These are phyloP conservation scores for Sanghuangporus weigelae DNA, from an alignment of 1,284 basidiomycete species.

Conservation along the genomic window DNA sequence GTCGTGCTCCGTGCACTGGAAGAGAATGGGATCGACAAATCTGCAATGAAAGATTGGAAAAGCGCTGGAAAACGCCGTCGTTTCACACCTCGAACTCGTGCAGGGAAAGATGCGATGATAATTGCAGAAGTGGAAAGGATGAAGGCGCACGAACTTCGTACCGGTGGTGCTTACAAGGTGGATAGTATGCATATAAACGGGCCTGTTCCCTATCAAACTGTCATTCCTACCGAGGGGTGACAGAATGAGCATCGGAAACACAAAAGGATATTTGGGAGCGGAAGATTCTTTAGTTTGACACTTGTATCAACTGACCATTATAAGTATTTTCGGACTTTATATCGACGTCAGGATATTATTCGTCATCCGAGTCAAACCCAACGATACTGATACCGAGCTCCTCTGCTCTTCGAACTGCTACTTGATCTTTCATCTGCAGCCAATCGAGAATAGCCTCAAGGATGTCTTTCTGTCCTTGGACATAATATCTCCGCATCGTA, in stretches of 20 bases:
- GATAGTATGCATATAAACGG: slow-evolving; percentile 31
- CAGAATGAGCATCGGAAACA: neutral
- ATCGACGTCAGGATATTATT: neutral
- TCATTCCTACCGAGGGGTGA: slow-evolving; percentile 15
- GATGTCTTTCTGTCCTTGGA: slow-evolving; percentile 15
- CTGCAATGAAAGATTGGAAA: slow-evolving; percentile 27
- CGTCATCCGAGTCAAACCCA: neutral
- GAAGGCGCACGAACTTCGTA: slow-evolving; percentile 26
- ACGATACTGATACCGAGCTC: slow-evolving; percentile 12
- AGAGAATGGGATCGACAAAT: slow-evolving; percentile 23
- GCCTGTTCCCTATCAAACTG: slow-evolving; percentile 26
- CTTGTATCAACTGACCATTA: neutral
- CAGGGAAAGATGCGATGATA: slow-evolving; percentile 28
- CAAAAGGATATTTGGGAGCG: neutral
- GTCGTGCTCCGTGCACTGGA: slow-evolving; percentile 21
- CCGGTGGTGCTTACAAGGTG: slow-evolving; percentile 22
- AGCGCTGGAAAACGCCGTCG: slow-evolving; percentile 25
- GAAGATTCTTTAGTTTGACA: neutral
- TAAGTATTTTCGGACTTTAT: neutral
- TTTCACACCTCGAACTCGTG: slow-evolving; percentile 27
- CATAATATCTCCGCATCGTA: slow-evolving; percentile 11
- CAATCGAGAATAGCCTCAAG: slow-evolving; percentile 5
- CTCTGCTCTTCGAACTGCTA: slow-evolving; percentile 6
- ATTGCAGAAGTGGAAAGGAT: slow-evolving; percentile 27
- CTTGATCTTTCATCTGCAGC: slow-evolving; percentile 3